Percentiles rank a stretch among this genome's conserved stretches.
Conservation (phyloP, 2,329 filamentous ascomycete genomes). For the Cryphonectria radicalis region DNA sequence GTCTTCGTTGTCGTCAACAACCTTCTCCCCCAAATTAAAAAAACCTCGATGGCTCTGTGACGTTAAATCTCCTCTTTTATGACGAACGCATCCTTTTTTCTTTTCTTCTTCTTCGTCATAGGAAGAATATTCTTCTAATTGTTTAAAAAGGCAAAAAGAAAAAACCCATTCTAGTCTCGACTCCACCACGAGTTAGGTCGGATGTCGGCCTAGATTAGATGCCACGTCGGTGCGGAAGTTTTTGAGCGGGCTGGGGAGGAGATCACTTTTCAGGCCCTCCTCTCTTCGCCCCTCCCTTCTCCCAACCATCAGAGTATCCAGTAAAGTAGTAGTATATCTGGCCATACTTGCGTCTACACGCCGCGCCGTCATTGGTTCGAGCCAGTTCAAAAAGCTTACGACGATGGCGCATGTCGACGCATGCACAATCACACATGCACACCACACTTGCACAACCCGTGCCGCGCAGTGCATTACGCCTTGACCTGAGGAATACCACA, state of each 20-base stretch:
- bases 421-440: background rate
- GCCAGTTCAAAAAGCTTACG: background rate
- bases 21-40: background rate
- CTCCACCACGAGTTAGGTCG: background rate
- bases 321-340: background rate
- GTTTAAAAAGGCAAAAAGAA: background rate
- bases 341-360: background rate
- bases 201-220: background rate
- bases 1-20: background rate
- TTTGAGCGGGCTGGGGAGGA: background rate
- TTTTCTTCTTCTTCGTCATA: no score
- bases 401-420: background rate
- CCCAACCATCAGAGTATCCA: background rate
- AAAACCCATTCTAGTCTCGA: background rate
- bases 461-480: background rate
- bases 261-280: background rate
- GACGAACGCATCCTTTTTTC: background rate
- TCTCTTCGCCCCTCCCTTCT: background rate
- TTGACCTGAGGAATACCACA: background rate
- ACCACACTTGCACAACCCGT: background rate
- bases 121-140: no score
- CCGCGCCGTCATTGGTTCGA: background rate
- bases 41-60: background rate
- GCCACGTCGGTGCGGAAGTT: slow-evolving; percentile 5
- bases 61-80: background rate